Evolutionary conservation across 1,284 basidiomycete species (phyloP).

Genomic region (Apiotrichum brassicae): DNA sequence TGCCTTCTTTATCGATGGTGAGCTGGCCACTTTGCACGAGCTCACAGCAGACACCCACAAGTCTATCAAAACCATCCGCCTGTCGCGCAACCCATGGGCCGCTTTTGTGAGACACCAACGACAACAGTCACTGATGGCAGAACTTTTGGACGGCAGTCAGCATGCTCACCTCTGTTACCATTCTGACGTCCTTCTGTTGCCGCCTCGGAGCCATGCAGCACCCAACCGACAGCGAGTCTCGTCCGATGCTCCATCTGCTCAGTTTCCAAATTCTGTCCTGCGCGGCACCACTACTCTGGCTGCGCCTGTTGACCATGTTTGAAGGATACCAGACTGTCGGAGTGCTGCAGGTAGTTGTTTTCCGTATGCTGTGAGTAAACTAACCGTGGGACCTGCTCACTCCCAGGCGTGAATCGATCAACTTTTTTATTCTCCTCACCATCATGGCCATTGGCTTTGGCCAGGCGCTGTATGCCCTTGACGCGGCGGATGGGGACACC

Average conservation of each 20-base stretch:
- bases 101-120: conserved; percentile 46
- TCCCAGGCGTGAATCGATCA: conserved; percentile 66
- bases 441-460: conserved; percentile 76
- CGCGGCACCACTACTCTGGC: conserved; percentile 81
- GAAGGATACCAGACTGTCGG: conserved; percentile 58
- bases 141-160: conserved; percentile 70
- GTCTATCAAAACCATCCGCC: conserved; percentile 51
- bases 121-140: conserved; percentile 42
- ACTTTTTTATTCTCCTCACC: conserved; percentile 79
- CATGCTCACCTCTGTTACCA: conserved; percentile 62
- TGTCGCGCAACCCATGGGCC: conserved; percentile 28
- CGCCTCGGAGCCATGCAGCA: conserved; percentile 59
- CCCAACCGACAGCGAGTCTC: conserved; percentile 45
- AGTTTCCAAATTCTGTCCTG: conserved; percentile 84
- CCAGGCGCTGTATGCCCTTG: conserved; percentile 70
- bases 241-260: conserved; percentile 52
- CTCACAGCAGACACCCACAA: conserved; percentile 44
- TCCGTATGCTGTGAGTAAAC: conserved; percentile 61
- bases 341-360: conserved; percentile 47
- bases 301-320: conserved; percentile 45
- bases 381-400: too few species aligned
- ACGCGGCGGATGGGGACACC: conserved; percentile 75
- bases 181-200: conserved; percentile 65
- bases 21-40: neutral
- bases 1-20: conserved; percentile 71